A percentile compares a stretch with the other conserved stretches of the same genome.
phyloP scores from a whole-genome alignment of 2,329 filamentous ascomycete species.

The Talaromyces sp. region DNA sequence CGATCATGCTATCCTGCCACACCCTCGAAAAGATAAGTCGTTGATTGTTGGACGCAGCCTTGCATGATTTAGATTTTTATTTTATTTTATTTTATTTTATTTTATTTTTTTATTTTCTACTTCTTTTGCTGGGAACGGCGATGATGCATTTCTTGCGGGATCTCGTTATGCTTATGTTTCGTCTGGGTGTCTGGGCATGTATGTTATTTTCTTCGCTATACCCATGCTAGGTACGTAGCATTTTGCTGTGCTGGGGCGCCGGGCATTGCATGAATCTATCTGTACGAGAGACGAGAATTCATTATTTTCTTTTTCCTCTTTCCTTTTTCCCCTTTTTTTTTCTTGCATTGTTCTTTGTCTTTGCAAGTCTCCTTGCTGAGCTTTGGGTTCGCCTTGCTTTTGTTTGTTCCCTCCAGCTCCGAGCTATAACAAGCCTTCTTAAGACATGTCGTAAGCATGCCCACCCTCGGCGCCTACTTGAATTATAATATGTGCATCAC shows the following conservation, averaged over 20 bases:
- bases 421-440: conserved; percentile 7
- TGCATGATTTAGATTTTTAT: background rate
- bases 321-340: background rate
- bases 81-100: background rate
- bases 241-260: conserved; percentile 20
- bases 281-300: background rate
- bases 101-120: background rate
- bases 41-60: background rate
- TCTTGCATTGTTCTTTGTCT: background rate
- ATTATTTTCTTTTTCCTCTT: background rate
- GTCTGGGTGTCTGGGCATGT: background rate
- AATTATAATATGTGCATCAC: background rate
- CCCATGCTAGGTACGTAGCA: conserved; percentile 21
- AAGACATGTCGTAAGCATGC: conserved; percentile 3
- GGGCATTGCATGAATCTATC: conserved; percentile 15
- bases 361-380: background rate
- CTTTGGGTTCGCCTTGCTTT: background rate
- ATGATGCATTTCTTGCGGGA: background rate
- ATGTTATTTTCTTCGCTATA: conserved; percentile 17
- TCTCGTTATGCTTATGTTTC: background rate
- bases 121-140: background rate
- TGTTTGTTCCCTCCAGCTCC: background rate
- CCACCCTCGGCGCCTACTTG: background rate
- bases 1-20: conserved; percentile 6
- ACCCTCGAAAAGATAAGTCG: background rate